Conservation (phyloP, 2,329 filamentous ascomycete species). For the Fusarium guadeloupense region DNA sequence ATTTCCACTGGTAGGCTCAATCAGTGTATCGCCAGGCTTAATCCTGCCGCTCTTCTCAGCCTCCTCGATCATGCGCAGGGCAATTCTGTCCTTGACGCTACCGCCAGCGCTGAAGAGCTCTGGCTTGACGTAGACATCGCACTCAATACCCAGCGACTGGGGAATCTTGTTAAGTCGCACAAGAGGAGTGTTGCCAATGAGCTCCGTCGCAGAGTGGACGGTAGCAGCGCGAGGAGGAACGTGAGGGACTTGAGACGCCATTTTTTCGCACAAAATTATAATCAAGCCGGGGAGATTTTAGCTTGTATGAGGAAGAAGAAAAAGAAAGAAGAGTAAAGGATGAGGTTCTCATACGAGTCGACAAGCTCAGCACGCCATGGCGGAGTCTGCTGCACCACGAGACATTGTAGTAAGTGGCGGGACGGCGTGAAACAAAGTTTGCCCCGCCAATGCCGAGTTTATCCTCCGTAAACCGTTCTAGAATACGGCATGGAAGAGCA, state of each 20-base stretch:
- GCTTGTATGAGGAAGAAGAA: not conserved
- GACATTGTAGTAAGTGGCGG: conserved; percentile 33
- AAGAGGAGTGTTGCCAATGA: conserved; percentile 96
- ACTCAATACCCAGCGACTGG: conserved; percentile 87
- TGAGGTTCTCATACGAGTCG: conserved; percentile 27
- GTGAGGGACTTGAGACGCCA: conserved; percentile 46
- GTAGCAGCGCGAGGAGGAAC: conserved; percentile 49
- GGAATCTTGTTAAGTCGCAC: conserved; percentile 94
- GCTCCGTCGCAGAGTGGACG: conserved; percentile 75
- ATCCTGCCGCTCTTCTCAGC: conserved; percentile 92
- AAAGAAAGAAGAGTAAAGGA: not conserved
- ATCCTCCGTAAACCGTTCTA: conserved; percentile 34
- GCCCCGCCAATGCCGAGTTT: conserved; percentile 46
- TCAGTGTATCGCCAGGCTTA: conserved; percentile 95
- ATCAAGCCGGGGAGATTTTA: not conserved
- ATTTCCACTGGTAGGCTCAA: conserved; percentile 97
- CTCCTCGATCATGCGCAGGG: conserved; percentile 95
- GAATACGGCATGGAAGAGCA: conserved; percentile 21
- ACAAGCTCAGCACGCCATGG: conserved; percentile 43
- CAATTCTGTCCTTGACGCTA: conserved; percentile 94
- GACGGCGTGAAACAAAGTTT: conserved; percentile 29
- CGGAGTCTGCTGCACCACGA: conserved; percentile 29
- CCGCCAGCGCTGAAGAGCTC: conserved; percentile 95
- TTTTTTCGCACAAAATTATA: conserved; percentile 13
- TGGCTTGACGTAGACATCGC: conserved; percentile 88